Evolutionary conservation across 495 filamentous ascomycete species (phyloP), one percentile per base, ranked within the genome.

Genomic region (Penicillium fimorum): DNA sequence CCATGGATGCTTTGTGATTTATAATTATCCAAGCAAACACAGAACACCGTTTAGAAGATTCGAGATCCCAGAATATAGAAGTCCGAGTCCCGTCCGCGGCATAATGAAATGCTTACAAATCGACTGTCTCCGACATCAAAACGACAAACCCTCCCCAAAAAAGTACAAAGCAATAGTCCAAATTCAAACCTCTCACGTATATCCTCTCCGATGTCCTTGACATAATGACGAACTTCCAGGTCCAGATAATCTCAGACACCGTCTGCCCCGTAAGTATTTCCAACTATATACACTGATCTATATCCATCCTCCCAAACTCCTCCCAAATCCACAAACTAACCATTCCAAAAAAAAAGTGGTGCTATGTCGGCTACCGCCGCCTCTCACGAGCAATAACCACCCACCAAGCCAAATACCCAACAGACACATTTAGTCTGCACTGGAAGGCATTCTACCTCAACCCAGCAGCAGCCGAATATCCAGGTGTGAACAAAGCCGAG

Each of bases 391-490:
- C 86, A 27, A 93, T 95, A 59, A 58, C 68, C 3, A 63, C 76
- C n/a, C 89, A 89, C 76, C 81, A 84, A 58, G 65, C 74, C 47
- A 66, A 67, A 24, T 69, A 87, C 48, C 82, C 87, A 1, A 63
- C 70, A 33, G 88, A 93, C 70, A 88, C 79, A 45, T 93, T 94
- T 75, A 77, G 71, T 17, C 79, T 87, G 1, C 80, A 75, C 52
- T 96, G 88, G 88, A 78, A 80, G 48, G 86, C 91, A 0, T 96
- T 85, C 78, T 91, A 93, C 64, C 82, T 96, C 22, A 87, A 91
- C 66, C 87, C 89, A 0, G 69, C 79, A 38, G 75, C 83, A 0
- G 80, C 88, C 3, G 76, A 75, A 5, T 73, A 61, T 52, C 70
- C 75, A 37, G 77, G 82, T 43, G 56, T 83, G 49, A 78, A 85